Base-by-base conservation (phyloP, 352 stramenopile genomes). In the Paralagenidium karlingii region DNA sequence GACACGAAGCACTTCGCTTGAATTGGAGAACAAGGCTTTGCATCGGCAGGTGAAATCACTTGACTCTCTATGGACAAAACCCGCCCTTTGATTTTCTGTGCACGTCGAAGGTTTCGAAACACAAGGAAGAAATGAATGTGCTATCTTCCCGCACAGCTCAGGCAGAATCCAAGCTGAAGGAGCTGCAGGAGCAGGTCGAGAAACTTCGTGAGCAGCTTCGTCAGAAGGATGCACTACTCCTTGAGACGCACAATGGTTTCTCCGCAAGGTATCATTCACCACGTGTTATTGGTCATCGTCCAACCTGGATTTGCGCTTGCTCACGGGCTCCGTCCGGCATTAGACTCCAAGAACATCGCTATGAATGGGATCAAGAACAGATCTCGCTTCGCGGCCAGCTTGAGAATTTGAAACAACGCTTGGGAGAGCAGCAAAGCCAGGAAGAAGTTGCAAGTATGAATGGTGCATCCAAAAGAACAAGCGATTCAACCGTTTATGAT, bases 191-290 rank as follows among this genome's bases (percentile, higher is more conserved):
- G n/a, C 73, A 87, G 29, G 61, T 47, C 29, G 68, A 86, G 28
- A 51, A 55, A 40, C 38, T 85, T 18, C 69, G 68, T 20, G 73
- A 82, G 2, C 71, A 89, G 36, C 34, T 86, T 8, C 81, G 80
- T 41, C 75, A 86, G 46, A 85, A 84, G 31, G 75, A 84, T 10
- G 33, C 58, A 8, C 53, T 82, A n/a, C 51, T 82, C 19, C 47
- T 75, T 21, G 69, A 46, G 36, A 83, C 57, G 30, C 75, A 88
- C 47, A 74, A 66, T 40, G 45, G 64, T 5, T 38, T 76, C 22
- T 60, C 58, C 1, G 43, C 51, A 34, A 84, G 79, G 71, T 84
- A 47, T 20, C 3, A 3, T 20, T 8, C 3, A 3, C 22, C 22
- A 36, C n/a, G n/a, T n/a, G n/a, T n/a, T n/a, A n/a, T n/a, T 36